A percentile compares a stretch with the other conserved stretches of the same genome.
Conservation (phyloP, 2,329 filamentous ascomycete species). For the Arthrobotrys entomopaga region DNA sequence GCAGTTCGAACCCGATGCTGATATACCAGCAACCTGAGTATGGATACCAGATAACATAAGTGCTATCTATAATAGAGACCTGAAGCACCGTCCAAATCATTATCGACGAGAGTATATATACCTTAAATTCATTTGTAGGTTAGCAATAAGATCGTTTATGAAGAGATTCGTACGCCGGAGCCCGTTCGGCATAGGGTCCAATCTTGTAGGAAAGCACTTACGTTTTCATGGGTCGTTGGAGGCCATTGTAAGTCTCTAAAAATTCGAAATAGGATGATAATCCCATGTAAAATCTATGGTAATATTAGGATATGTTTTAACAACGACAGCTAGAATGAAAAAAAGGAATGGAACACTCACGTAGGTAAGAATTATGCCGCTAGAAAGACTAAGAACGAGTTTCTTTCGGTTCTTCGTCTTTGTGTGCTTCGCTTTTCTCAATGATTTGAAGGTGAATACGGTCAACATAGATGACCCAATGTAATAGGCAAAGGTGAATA, state of each 20-base stretch:
- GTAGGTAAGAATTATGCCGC: constrained; percentile 62
- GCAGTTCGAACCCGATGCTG: constrained; percentile 69
- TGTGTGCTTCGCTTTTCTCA: constrained; percentile 65
- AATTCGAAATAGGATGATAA: constrained; percentile 11
- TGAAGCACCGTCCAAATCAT: constrained; percentile 73
- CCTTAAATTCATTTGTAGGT: constrained; percentile 58
- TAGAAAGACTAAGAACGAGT: constrained; percentile 63
- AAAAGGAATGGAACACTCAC: constrained; percentile 60
- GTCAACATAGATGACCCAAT: constrained; percentile 66
- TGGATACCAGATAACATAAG: constrained; percentile 70
- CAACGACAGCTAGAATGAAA: not conserved
- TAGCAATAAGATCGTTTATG: not conserved
- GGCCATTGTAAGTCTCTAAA: constrained; percentile 9
- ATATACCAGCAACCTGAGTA: constrained; percentile 73
- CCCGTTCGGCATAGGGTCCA: constrained; percentile 4
- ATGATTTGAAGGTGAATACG: constrained; percentile 63
- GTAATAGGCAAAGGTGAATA: constrained; percentile 70
- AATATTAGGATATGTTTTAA: not conserved
- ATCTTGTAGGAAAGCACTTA: too few species aligned
- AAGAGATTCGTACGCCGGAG: constrained; percentile 9
- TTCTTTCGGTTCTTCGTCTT: constrained; percentile 63
- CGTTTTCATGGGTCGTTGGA: constrained; percentile 34
- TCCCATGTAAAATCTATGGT: constrained; percentile 35
- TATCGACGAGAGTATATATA: constrained; percentile 71
- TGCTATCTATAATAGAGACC: constrained; percentile 67